Evolutionary conservation across 805 yeast species (phyloP).

Genomic region (Lipomyces japonicus): DNA sequence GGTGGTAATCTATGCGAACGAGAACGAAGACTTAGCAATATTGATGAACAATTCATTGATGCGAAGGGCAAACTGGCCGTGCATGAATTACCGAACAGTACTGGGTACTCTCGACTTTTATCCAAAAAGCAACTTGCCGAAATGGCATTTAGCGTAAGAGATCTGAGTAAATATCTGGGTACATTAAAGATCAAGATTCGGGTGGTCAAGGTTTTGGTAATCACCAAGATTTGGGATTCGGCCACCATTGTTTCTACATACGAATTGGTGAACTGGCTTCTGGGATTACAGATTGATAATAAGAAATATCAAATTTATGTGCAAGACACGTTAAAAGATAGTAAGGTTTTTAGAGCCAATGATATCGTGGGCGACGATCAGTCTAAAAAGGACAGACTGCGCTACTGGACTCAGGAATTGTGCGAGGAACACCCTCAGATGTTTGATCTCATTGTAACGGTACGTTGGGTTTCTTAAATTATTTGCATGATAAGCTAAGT

Average conservation of each 20-base stretch:
- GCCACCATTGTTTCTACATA: constrained; percentile 69
- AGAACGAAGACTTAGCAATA: too few species aligned
- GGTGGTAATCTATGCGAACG: too few species aligned
- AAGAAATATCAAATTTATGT: constrained; percentile 57
- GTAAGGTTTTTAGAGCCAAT: constrained; percentile 57
- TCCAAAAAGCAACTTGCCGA: constrained; percentile 34
- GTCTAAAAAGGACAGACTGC: constrained; percentile 41
- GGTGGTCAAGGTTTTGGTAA: constrained; percentile 67
- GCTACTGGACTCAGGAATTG: constrained; percentile 44
- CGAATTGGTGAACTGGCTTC: constrained; percentile 74
- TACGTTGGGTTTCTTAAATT: not conserved
- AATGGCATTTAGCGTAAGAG: constrained; percentile 35
- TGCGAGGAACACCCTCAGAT: constrained; percentile 31
- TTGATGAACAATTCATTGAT: too few species aligned
- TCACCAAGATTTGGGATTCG: constrained; percentile 83
- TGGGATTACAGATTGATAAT: constrained; percentile 37
- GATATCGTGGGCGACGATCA: constrained; percentile 45
- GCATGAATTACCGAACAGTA: not conserved
- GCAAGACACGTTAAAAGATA: constrained; percentile 59
- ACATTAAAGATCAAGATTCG: constrained; percentile 50
- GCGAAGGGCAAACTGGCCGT: not conserved
- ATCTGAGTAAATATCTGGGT: constrained; percentile 34
- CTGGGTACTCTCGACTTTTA: constrained; percentile 24
- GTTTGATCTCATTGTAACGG: constrained; percentile 74
- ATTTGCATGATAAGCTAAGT: constrained; percentile 48